These are phyloP conservation scores for Bondarzewia mesenterica DNA, from an alignment of 1,284 basidiomycete genomes.

Conservation along the genomic window DNA sequence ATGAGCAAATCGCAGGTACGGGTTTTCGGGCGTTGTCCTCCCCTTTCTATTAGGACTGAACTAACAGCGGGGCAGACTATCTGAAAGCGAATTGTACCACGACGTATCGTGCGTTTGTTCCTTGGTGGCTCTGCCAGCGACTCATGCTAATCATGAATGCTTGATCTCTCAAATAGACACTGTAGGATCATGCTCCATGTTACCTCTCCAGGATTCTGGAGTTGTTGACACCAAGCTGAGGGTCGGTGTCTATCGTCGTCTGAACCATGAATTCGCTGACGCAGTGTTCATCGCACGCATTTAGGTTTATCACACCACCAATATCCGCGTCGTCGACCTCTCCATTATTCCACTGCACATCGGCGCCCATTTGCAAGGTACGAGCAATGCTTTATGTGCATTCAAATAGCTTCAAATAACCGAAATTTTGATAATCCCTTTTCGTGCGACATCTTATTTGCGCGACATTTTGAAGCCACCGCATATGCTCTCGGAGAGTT, in stretches of 20 bases:
- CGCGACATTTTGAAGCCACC: background rate
- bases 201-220: conserved; percentile 43
- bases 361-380: conserved; percentile 14
- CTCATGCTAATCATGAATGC: background rate
- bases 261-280: too few species aligned
- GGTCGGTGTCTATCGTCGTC: conserved; percentile 18
- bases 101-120: background rate
- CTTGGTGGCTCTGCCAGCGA: background rate
- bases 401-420: too few species aligned
- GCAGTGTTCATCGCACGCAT: background rate
- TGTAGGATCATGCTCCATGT: conserved; percentile 36
- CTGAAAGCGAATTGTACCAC: background rate
- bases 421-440: too few species aligned
- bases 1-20: conserved; percentile 12
- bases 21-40: too few species aligned
- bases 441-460: background rate
- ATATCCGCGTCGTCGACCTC: conserved; percentile 27
- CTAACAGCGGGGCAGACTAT: background rate
- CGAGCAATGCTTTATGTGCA: background rate
- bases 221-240: conserved; percentile 45
- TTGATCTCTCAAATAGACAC: conserved; percentile 15
- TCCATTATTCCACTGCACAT: conserved; percentile 18
- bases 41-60: background rate
- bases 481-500: conserved; percentile 7
- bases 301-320: conserved; percentile 22